phyloP scores from a whole-genome alignment of 1,284 basidiomycete genomes.

The Boletus smithii region DNA sequence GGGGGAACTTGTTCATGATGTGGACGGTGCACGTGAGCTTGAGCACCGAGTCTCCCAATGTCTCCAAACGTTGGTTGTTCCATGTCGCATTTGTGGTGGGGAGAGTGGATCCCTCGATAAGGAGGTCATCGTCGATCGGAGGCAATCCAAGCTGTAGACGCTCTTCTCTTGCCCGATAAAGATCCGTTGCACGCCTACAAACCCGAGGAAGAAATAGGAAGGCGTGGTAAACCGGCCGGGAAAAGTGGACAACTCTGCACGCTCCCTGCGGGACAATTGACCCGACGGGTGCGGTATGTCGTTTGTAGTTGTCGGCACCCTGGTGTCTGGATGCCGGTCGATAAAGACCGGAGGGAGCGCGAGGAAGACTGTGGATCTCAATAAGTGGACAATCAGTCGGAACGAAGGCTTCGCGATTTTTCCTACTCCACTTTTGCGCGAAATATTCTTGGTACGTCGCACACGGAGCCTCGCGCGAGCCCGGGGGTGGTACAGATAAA shows the following conservation, averaged over 20 bases:
- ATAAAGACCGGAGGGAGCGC: slow-evolving; percentile 45
- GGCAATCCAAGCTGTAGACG: slow-evolving; percentile 56
- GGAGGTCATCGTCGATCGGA: slow-evolving; percentile 49
- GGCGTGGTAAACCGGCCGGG: slow-evolving; percentile 44
- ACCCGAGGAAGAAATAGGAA: slow-evolving; percentile 62
- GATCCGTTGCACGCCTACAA: slow-evolving; percentile 60
- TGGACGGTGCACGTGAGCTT: slow-evolving; percentile 74
- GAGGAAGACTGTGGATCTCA: slow-evolving; percentile 45
- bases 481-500: slow-evolving; percentile 48
- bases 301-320: slow-evolving; percentile 16
- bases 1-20: slow-evolving; percentile 69
- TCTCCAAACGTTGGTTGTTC: slow-evolving; percentile 82
- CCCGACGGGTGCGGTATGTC: slow-evolving; percentile 31
- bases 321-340: slow-evolving; percentile 32
- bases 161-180: slow-evolving; percentile 56
- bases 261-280: slow-evolving; percentile 51
- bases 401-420: slow-evolving; percentile 41
- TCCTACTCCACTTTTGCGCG: slow-evolving; percentile 49
- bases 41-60: slow-evolving; percentile 78
- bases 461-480: slow-evolving; percentile 45
- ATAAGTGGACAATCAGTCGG: slow-evolving; percentile 57
- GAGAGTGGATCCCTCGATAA: slow-evolving; percentile 71
- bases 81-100: slow-evolving; percentile 59
- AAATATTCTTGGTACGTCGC: slow-evolving; percentile 62
- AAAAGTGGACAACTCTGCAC: slow-evolving; percentile 51